These are phyloP conservation scores for Hypoxylon sp. DNA, from an alignment of 2,329 filamentous ascomycete genomes.

Conservation along the genomic window DNA sequence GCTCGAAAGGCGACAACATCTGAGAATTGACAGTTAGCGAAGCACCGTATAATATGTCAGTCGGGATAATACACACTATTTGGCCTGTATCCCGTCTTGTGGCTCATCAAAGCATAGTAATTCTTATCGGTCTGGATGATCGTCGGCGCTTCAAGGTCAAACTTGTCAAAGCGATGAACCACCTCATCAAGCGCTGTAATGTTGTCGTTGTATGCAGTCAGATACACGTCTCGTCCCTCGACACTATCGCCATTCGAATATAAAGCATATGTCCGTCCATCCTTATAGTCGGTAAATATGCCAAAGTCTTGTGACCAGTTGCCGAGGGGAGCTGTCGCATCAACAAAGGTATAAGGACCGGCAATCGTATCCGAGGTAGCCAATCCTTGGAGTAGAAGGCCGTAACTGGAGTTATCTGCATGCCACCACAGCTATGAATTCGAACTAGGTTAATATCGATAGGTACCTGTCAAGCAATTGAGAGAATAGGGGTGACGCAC, in stretches of 20 bases:
- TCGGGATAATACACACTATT: constrained; percentile 60
- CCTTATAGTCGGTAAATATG: constrained; percentile 67
- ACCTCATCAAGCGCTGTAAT: constrained; percentile 61
- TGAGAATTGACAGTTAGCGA: too few relatives aligned
- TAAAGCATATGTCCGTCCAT: constrained; percentile 63
- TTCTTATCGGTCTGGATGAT: constrained; percentile 68
- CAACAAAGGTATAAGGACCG: constrained; percentile 63
- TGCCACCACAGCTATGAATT: constrained; percentile 68
- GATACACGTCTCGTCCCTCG: constrained; percentile 65
- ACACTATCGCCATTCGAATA: constrained; percentile 67
- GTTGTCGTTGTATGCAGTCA: constrained; percentile 62
- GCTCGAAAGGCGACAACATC: constrained; percentile 65
- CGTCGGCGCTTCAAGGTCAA: constrained; percentile 66
- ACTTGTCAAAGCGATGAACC: constrained; percentile 65
- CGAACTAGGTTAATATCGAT: neutral
- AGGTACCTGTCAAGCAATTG: neutral
- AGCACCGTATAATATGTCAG: too few relatives aligned
- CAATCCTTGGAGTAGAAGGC: constrained; percentile 64
- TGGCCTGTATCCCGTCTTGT: constrained; percentile 70
- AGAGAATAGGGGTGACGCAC: constrained; percentile 47
- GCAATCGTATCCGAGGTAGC: constrained; percentile 61
- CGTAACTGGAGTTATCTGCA: constrained; percentile 66
- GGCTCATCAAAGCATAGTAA: constrained; percentile 69
- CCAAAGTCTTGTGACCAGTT: constrained; percentile 72
- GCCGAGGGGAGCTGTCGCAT: constrained; percentile 63